These are phyloP conservation scores for Ramaria rubella DNA, from an alignment of 768 basidiomycete species.

Conservation along the genomic window DNA sequence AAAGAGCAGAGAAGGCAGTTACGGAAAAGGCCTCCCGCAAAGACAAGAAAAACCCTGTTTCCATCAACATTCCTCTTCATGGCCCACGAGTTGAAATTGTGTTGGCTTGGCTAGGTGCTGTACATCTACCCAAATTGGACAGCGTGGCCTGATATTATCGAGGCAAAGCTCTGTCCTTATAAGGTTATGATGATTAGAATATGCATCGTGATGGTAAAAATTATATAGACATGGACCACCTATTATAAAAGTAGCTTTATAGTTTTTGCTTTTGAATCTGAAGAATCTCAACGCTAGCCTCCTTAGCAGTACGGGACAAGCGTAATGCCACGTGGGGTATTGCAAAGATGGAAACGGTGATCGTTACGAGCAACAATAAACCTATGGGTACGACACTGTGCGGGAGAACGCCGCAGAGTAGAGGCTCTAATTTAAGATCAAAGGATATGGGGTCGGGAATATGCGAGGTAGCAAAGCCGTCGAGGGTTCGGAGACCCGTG, in stretches of 20 bases:
- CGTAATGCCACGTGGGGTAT: neutral
- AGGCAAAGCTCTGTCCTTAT: neutral
- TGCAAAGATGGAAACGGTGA: neutral
- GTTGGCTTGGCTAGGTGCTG: conserved; percentile 79
- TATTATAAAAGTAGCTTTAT: neutral
- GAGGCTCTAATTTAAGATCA: neutral
- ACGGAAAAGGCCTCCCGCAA: conserved; percentile 38
- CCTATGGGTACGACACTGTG: neutral
- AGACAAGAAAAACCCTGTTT: conserved; percentile 47
- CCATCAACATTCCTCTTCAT: conserved; percentile 78
- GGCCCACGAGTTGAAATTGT: conserved; percentile 82
- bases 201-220: neutral
- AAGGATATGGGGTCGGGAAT: neutral
- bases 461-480: neutral
- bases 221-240: neutral
- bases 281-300: neutral
- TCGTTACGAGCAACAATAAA: neutral
- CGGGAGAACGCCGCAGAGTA: neutral
- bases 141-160: neutral
- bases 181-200: neutral
- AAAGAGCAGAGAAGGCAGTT: conserved; percentile 46
- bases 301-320: neutral
- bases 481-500: neutral
- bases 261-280: neutral
- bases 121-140: conserved; percentile 72